phyloP scores from a whole-genome alignment of 768 basidiomycete genomes.

The Tricholoma saponaceum region DNA sequence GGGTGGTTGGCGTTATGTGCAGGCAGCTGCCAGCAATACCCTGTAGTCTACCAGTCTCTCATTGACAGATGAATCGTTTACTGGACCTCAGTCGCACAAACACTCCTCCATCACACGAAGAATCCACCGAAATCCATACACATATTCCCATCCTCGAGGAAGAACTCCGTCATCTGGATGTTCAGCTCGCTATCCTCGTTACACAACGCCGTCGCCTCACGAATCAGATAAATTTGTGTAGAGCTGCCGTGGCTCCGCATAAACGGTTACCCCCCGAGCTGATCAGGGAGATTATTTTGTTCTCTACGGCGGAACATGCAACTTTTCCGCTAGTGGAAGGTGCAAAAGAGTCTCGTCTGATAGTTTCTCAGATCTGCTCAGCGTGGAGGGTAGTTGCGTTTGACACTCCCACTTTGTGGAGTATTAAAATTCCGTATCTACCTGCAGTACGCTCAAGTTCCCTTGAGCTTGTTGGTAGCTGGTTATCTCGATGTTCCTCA shows the following conservation, averaged over 20 bases:
- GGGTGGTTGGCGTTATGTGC: background rate
- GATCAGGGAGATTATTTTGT: constrained; percentile 1
- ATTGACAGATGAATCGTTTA: background rate
- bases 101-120: background rate
- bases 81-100: background rate
- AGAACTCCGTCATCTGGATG: background rate
- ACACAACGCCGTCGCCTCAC: background rate
- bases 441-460: background rate
- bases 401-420: background rate
- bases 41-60: background rate
- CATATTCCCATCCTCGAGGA: background rate
- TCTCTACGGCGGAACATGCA: background rate
- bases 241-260: constrained; percentile 1
- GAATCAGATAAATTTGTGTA: background rate
- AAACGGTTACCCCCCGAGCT: background rate
- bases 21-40: too few species aligned
- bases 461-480: background rate
- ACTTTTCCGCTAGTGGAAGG: background rate
- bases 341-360: background rate
- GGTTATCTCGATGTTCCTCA: background rate
- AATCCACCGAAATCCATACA: background rate
- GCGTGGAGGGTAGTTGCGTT: background rate
- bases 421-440: background rate
- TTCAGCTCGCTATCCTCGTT: background rate
- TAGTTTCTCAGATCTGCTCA: constrained; percentile 1